Base-by-base conservation (phyloP, 306 rosid species). In the Pachyrhizus erosus region DNA sequence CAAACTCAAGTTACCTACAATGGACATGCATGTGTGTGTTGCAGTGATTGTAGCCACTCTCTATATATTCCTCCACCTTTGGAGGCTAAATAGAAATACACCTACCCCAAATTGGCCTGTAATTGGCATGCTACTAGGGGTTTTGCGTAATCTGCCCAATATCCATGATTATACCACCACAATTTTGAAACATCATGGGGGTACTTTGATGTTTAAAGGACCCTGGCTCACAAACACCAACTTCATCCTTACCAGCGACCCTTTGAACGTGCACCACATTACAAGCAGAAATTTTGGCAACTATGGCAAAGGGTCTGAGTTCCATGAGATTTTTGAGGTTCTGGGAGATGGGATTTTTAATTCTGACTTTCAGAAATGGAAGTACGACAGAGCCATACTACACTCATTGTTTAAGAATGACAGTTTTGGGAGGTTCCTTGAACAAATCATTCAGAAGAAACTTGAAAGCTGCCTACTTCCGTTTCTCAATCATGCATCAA, bases 151-250 rank as follows among this genome's bases (percentile, higher is more conserved):
- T 11, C 3, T 42, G 5, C 29, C 61, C 29, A 72, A 73, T 3
- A 46, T 83, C 20, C 86, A 79, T 75, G 89, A 80, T 21, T 83
- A 12, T 18, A 15, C 0, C 27, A 73, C 84, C 11, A 31, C 13
- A 37, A 0, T 37, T 48, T 18, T 86, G 21, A 79, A 17, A 64
- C 65, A 43, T 31, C 13, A 71, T 24, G 82, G 80, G 0, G 65
- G 86, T 29, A 88, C 91, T 1, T 9, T 48, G 15, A 66, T 26
- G 13, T 18, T 90, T 67, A 23, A 26, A 10, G 90, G 91, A 69
- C 87, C 87, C 2, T 86, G 85, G 87, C 69, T 80, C 62, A 27
- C 85, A 39, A 65, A 77, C 13, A 69, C 49, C 5, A 27, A 58
- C 65, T 69, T 58, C 73, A 14, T 83, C 7, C 2, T 75, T 9